Evolutionary conservation across 768 basidiomycete genomes (phyloP).

Genomic region (Mycena rosella): DNA sequence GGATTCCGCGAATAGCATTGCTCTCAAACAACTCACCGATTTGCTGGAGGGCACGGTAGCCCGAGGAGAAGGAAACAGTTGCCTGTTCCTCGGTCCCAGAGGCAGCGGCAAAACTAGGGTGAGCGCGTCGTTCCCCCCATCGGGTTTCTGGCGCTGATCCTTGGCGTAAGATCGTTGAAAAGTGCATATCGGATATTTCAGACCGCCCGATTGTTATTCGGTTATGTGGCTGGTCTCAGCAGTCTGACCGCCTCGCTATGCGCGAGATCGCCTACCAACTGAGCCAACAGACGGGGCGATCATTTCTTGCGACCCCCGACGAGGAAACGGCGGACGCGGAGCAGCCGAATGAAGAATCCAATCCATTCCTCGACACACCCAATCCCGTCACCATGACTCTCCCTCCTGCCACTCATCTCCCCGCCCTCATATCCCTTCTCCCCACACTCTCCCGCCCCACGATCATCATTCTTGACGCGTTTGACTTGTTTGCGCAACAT

Average conservation of each 20-base stretch:
- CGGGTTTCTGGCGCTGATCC: slow-evolving; percentile 3
- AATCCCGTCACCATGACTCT: slow-evolving; percentile 51
- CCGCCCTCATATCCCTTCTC: slow-evolving; percentile 79
- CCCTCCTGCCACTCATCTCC: slow-evolving; percentile 78
- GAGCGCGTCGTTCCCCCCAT: slow-evolving; percentile 43
- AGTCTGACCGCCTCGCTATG: slow-evolving; percentile 90
- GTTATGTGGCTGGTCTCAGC: slow-evolving; percentile 88
- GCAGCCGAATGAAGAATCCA: slow-evolving; percentile 50
- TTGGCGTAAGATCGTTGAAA: slow-evolving; percentile 67
- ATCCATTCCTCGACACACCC: slow-evolving; percentile 62
- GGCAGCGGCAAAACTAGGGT: slow-evolving; percentile 91
- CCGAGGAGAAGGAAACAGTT: slow-evolving; percentile 94
- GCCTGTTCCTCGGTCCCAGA: slow-evolving; percentile 85
- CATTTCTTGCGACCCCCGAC: slow-evolving; percentile 59
- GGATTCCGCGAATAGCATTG: slow-evolving; percentile 62
- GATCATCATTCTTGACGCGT: slow-evolving; percentile 88
- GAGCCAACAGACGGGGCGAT: slow-evolving; percentile 77
- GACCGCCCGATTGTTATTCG: slow-evolving; percentile 78
- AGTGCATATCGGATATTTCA: slow-evolving; percentile 61
- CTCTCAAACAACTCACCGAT: slow-evolving; percentile 68
- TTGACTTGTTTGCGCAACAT: slow-evolving; percentile 94
- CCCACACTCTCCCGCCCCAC: slow-evolving; percentile 86
- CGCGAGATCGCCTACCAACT: slow-evolving; percentile 93
- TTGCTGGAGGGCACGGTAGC: slow-evolving; percentile 78
- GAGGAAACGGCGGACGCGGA: slow-evolving; percentile 48